phyloP scores from a whole-genome alignment of 1,284 basidiomycete species.

The Cryptococcus jaspeensis region DNA sequence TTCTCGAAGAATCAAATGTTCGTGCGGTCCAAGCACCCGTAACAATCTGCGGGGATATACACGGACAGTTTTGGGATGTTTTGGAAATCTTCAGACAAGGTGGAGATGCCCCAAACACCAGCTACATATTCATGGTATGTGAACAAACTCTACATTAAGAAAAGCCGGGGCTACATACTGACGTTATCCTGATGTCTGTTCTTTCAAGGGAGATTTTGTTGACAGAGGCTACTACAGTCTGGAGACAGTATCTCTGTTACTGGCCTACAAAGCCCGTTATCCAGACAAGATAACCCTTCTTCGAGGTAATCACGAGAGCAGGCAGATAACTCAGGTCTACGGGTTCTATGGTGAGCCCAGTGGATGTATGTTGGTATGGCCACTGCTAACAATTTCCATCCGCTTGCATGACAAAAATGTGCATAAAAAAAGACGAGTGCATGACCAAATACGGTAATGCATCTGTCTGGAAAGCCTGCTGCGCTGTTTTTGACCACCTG shows the following conservation, averaged over 20 bases:
- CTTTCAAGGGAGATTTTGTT: slow-evolving; percentile 85
- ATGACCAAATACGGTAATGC: slow-evolving; percentile 95
- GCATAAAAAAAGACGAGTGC: slow-evolving; percentile 79
- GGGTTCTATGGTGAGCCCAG: slow-evolving; percentile 82
- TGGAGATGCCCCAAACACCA: slow-evolving; percentile 81
- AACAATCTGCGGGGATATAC: slow-evolving; percentile 90
- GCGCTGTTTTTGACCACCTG: slow-evolving; percentile 90
- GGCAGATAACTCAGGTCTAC: slow-evolving; percentile 97
- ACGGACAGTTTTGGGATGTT: slow-evolving; percentile 95
- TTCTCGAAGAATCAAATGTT: slow-evolving; percentile 94
- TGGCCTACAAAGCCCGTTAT: slow-evolving; percentile 91
- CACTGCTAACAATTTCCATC: background rate
- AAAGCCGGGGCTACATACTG: background rate
- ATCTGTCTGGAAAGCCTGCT: slow-evolving; percentile 93
- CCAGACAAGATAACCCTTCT: slow-evolving; percentile 88
- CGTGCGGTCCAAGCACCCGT: slow-evolving; percentile 88
- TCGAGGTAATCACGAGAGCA: slow-evolving; percentile 90
- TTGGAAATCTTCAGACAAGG: slow-evolving; percentile 86
- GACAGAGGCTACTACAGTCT: slow-evolving; percentile 94
- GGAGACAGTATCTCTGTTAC: slow-evolving; percentile 87
- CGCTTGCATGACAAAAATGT: too few species aligned
- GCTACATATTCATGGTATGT: slow-evolving; percentile 93
- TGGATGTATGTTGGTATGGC: background rate
- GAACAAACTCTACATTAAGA: background rate
- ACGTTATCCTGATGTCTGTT: too few species aligned